phyloP scores from a whole-genome alignment of 2,329 filamentous ascomycete genomes.

The Penicillium expansum region DNA sequence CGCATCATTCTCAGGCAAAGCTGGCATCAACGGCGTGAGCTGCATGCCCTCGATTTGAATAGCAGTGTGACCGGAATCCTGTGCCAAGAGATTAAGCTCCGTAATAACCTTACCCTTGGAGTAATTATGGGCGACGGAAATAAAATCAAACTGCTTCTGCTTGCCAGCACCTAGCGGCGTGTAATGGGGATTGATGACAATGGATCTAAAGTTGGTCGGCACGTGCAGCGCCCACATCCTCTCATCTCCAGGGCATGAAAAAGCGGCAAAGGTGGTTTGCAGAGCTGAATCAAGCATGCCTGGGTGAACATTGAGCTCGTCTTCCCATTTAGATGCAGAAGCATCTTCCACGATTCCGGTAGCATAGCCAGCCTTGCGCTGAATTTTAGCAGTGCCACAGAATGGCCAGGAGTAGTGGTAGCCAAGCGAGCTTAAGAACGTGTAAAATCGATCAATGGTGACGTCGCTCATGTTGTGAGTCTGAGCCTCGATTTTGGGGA shows the following conservation, averaged over 20 bases:
- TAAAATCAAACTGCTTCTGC: neutral
- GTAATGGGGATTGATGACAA: constrained; percentile 8
- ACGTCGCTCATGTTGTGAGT: neutral
- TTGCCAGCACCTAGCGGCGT: neutral
- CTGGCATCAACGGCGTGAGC: neutral
- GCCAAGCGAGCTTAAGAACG: neutral
- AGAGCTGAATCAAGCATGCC: constrained; percentile 21
- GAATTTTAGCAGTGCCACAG: neutral
- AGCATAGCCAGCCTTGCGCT: neutral
- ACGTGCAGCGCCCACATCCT: constrained; percentile 17
- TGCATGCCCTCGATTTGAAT: neutral
- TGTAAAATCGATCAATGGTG: constrained; percentile 3
- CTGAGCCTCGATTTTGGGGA: no score
- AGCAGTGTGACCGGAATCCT: neutral
- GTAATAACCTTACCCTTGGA: neutral
- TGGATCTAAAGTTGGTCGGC: constrained; percentile 11
- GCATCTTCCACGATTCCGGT: neutral
- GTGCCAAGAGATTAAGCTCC: neutral
- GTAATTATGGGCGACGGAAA: neutral
- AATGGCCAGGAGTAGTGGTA: constrained; percentile 2
- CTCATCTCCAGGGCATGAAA: constrained; percentile 17
- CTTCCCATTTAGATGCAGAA: neutral
- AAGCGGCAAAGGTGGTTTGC: constrained; percentile 18
- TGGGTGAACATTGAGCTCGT: constrained; percentile 16
- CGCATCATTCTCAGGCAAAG: neutral